Evolutionary conservation across 805 yeast species (phyloP).

Genomic region (Cyberlindnera maclurae): DNA sequence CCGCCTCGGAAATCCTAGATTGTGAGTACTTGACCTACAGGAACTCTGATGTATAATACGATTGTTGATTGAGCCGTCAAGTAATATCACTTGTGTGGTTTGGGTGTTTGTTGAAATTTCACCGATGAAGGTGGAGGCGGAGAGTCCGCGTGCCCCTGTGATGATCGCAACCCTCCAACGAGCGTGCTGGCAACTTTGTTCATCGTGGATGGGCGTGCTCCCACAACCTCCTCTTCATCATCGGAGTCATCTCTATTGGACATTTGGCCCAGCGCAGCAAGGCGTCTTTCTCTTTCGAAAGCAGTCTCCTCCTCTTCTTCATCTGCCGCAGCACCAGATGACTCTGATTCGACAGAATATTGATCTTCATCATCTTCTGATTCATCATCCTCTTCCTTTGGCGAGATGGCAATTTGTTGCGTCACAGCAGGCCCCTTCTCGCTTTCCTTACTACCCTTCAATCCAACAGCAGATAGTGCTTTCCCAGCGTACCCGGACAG

Average conservation of each 20-base stretch:
- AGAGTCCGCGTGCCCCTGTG: too few species aligned
- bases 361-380: conserved; percentile 16
- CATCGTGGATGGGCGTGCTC: conserved; percentile 3
- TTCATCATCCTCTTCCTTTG: conserved; percentile 17
- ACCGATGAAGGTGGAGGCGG: too few species aligned
- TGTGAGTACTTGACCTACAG: too few species aligned
- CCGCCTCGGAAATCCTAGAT: too few species aligned
- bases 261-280: conserved; percentile 14
- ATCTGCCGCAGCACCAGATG: conserved; percentile 13
- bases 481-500: conserved; percentile 19
- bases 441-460: conserved; percentile 25
- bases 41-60: too few species aligned
- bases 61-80: too few species aligned
- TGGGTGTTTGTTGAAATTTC: too few species aligned
- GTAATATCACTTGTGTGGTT: too few species aligned
- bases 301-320: conserved; percentile 19
- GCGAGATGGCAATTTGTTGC: not conserved
- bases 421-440: not conserved
- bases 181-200: conserved; percentile 4
- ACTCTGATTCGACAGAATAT: too few species aligned
- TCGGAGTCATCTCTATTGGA: conserved; percentile 20
- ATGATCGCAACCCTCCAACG: too few species aligned
- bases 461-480: conserved; percentile 51
- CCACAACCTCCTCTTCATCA: conserved; percentile 27
- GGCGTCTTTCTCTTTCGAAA: conserved; percentile 17